Percentiles rank a stretch among this genome's conserved stretches.
phyloP scores from a whole-genome alignment of 2,329 filamentous ascomycete species.

The Ceratocystis huliohia region DNA sequence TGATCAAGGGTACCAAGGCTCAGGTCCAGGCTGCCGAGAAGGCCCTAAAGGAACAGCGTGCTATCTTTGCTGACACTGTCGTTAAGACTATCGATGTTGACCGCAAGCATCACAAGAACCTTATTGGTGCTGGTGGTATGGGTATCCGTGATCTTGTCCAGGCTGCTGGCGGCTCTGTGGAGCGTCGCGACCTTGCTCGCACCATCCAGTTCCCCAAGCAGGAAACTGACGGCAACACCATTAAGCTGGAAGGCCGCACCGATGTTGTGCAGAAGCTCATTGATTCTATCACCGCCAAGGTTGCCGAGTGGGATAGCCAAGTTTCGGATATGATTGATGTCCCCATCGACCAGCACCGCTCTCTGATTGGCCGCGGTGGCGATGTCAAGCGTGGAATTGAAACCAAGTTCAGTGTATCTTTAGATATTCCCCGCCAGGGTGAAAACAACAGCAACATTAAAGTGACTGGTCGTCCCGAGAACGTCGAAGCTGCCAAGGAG shows the following conservation, averaged over 20 bases:
- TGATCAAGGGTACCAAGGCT: slow-evolving; percentile 81
- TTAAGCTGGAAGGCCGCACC: slow-evolving; percentile 76
- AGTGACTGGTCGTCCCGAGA: slow-evolving; percentile 62
- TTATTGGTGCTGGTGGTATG: slow-evolving; percentile 79
- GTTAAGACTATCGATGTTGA: slow-evolving; percentile 79
- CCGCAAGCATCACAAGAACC: slow-evolving; percentile 76
- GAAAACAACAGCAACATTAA: slow-evolving; percentile 75
- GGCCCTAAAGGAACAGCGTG: slow-evolving; percentile 72
- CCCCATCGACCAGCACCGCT: slow-evolving; percentile 76
- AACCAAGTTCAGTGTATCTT: slow-evolving; percentile 67
- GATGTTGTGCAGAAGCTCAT: slow-evolving; percentile 82
- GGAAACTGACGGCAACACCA: slow-evolving; percentile 66
- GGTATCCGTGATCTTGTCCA: slow-evolving; percentile 78
- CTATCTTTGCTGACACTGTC: slow-evolving; percentile 81
- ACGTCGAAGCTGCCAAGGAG: slow-evolving; percentile 74
- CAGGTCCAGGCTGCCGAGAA: slow-evolving; percentile 89
- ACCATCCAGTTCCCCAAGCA: slow-evolving; percentile 91
- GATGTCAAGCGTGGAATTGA: slow-evolving; percentile 78
- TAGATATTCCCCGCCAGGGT: slow-evolving; percentile 86
- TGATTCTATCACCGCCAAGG: slow-evolving; percentile 66
- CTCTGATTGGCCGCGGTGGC: slow-evolving; percentile 83
- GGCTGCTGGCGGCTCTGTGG: slow-evolving; percentile 78
- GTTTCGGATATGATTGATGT: slow-evolving; percentile 68
- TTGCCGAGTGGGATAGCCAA: slow-evolving; percentile 72
- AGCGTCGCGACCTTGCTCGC: slow-evolving; percentile 68